Percentiles rank a stretch among this genome's conserved stretches.
Conservation (phyloP, 108 stramenopile genomes). For the Cylindrotheca fusiformis region DNA sequence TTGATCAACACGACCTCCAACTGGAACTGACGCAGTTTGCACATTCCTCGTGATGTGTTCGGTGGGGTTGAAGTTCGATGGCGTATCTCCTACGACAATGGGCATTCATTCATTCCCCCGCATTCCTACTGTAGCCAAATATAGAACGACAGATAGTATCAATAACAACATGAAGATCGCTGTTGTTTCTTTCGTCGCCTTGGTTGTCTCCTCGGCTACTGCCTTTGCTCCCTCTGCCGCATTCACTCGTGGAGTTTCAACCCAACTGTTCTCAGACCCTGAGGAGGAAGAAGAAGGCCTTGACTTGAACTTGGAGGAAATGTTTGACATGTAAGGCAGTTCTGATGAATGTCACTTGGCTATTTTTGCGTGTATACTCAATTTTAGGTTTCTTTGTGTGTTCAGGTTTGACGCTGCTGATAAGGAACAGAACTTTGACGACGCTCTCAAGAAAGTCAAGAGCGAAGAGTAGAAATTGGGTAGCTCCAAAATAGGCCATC, state of each 20-base stretch:
- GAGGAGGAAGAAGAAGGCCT: constrained; percentile 72
- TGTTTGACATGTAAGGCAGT: constrained; percentile 71
- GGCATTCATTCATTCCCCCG: too few species aligned
- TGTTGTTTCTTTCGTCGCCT: constrained; percentile 23
- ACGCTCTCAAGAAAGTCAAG: constrained; percentile 77
- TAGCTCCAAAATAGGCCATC: too few species aligned
- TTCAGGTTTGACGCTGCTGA: constrained; percentile 83
- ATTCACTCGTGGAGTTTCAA: constrained; percentile 8
- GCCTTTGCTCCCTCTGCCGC: constrained; percentile 52
- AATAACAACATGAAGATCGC: constrained; percentile 60
- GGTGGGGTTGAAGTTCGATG: too few species aligned
- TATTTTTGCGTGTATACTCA: background rate
- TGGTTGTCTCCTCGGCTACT: constrained; percentile 30
- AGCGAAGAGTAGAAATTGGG: constrained; percentile 32
- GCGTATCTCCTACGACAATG: too few species aligned
- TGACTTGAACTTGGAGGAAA: constrained; percentile 82
- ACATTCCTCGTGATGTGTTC: too few species aligned
- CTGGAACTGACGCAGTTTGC: too few species aligned
- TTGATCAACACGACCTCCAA: too few species aligned
- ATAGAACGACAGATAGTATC: too few species aligned
- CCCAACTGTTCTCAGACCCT: constrained; percentile 34
- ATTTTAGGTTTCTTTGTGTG: background rate
- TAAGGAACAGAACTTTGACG: constrained; percentile 78
- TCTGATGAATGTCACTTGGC: constrained; percentile 1
- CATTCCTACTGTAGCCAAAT: too few species aligned